Conservation (phyloP, 768 basidiomycete species). For the Hericium coralloides region DNA sequence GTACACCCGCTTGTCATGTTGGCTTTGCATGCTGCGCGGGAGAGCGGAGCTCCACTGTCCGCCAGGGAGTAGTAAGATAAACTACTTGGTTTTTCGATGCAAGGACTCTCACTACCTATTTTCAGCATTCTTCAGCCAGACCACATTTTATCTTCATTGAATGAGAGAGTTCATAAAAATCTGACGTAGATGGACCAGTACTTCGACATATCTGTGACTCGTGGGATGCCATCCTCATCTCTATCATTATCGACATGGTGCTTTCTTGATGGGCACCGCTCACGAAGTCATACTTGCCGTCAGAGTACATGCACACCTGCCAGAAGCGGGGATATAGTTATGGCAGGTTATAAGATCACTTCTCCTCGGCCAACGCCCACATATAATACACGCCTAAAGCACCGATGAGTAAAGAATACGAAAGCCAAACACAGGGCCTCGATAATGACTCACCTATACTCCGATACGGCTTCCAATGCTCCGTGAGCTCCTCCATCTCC, state of each 20-base stretch:
- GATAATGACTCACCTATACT: conserved; percentile 50
- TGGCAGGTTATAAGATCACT: neutral
- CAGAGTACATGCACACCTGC: too few relatives aligned
- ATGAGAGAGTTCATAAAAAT: too few relatives aligned
- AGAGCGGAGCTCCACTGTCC: neutral
- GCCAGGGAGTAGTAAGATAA: neutral
- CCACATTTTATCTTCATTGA: neutral
- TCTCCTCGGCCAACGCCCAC: conserved; percentile 65
- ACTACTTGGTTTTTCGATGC: neutral
- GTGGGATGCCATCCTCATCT: too few relatives aligned
- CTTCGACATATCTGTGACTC: too few relatives aligned
- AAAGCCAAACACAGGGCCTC: neutral
- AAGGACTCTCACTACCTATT: neutral
- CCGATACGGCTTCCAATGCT: conserved; percentile 73
- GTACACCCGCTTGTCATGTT: neutral
- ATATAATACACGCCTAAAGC: conserved; percentile 70
- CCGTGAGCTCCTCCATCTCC: conserved; percentile 76
- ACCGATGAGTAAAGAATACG: conserved; percentile 2
- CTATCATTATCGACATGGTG: too few relatives aligned
- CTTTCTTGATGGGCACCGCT: too few relatives aligned
- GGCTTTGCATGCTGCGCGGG: neutral
- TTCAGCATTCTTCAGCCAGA: neutral
- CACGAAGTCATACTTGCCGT: too few relatives aligned
- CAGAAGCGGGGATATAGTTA: too few relatives aligned
- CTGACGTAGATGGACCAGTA: too few relatives aligned